A percentile compares a stretch with the other conserved stretches of the same genome.
Evolutionary conservation across 2,329 filamentous ascomycete genomes (phyloP).

Genomic region (Fusarium metavorans): DNA sequence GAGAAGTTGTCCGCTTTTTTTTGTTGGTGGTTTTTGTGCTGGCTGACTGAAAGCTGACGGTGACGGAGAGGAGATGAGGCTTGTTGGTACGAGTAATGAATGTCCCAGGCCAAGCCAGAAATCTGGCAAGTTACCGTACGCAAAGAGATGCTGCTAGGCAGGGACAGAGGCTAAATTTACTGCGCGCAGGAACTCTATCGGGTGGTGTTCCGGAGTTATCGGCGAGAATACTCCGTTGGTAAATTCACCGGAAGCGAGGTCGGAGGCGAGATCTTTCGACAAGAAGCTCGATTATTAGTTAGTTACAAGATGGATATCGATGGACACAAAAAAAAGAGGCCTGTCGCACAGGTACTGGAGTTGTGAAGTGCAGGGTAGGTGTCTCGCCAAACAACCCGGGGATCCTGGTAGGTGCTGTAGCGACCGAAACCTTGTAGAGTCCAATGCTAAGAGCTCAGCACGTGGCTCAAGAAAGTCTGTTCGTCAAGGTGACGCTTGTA

Average conservation of each 20-base stretch:
- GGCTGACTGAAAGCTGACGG: slow-evolving; percentile 20
- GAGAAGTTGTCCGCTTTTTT: slow-evolving; percentile 15
- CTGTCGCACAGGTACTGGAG: neutral
- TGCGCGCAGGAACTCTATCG: slow-evolving; percentile 11
- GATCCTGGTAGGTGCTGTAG: neutral
- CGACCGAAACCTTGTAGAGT: neutral
- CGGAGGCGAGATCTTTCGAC: slow-evolving; percentile 4
- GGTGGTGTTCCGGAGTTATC: slow-evolving; percentile 31
- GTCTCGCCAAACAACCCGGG: neutral
- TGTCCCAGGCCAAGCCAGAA: slow-evolving; percentile 16
- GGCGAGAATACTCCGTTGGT: slow-evolving; percentile 10
- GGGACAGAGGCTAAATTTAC: slow-evolving; percentile 15
- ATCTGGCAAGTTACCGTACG: neutral
- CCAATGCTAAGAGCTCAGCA: neutral
- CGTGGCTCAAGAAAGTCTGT: neutral
- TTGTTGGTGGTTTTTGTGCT: slow-evolving; percentile 5
- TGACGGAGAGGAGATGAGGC: slow-evolving; percentile 5
- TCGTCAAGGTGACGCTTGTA: neutral
- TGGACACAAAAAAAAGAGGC: neutral
- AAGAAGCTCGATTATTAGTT: slow-evolving; percentile 2
- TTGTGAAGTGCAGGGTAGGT: slow-evolving; percentile 27
- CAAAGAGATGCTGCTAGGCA: neutral
- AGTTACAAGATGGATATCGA: neutral
- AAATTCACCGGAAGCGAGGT: slow-evolving; percentile 1
- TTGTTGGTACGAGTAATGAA: slow-evolving; percentile 17